Evolutionary conservation across 495 filamentous ascomycete species (phyloP), one percentile per base, ranked within the genome.

Genomic region (Echria macrotheca): DNA sequence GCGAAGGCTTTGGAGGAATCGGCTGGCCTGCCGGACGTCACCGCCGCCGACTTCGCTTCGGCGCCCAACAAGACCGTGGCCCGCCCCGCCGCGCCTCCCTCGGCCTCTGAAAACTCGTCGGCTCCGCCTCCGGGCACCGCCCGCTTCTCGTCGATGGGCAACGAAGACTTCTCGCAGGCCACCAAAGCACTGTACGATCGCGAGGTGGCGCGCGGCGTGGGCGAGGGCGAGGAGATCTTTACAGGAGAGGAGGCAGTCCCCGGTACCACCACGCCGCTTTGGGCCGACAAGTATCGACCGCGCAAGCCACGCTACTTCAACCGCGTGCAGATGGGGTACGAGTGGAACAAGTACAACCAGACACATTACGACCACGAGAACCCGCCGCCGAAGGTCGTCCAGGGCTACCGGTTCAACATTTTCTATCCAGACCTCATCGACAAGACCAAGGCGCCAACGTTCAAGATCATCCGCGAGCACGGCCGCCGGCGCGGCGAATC

Each of bases 341-440:
- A 99, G 64, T 99, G 93, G 93, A 99, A 99, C 65, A 99, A 99
- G 63, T 99, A 99, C 74, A 99, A 99, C 59, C 93, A 99, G 68
- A 99, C 93, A 1, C 93, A 99, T 71, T 99, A 99, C 70, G 94
- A 97, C 61, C 91, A 96, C 65, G 94, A 97, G 59, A 96, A 99
- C 57, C 93, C 93, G 5, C 93, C 93, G 2, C 93, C 93, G 11
- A 95, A 96, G 67, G 93, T 98, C 17, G 93, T 98, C 37, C 93
- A 98, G 67, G 93, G 93, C 25, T 99, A 97, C 70, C 95, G 95
- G 56, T 99, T 99, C 75, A 99, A 97, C 67, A 94, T 99, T 36
- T 97, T 99, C 69, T 99, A 99, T 54, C 94, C 93, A 2, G 93
- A 98, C 57, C 78, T 98, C n/a, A 95, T 97, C 53, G 90, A 97